phyloP scores from a whole-genome alignment of 495 filamentous ascomycete genomes.

The Hypoxylon fuscum region DNA sequence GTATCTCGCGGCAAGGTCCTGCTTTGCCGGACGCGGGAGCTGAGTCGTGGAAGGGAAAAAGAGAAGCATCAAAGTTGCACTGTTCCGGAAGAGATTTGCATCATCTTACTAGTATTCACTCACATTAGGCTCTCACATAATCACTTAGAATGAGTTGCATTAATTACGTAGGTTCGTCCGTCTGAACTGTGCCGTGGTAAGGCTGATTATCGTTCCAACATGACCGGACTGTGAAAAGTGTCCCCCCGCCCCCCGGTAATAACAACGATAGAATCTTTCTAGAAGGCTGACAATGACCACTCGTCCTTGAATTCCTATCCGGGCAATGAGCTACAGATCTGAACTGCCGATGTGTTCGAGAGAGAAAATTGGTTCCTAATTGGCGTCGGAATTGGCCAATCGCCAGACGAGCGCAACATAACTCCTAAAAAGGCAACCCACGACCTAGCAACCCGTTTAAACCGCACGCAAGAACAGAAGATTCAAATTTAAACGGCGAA shows the following conservation, averaged over 20 bases:
- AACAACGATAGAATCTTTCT: constrained; percentile 20
- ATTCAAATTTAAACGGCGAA: no score
- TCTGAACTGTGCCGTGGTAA: constrained; percentile 13
- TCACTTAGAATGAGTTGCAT: constrained; percentile 30
- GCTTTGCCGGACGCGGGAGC: constrained; percentile 8
- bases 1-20: constrained; percentile 5
- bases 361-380: neutral
- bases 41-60: constrained; percentile 4
- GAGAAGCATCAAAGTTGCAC: constrained; percentile 2
- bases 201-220: constrained; percentile 22
- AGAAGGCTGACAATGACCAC: constrained; percentile 19
- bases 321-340: constrained; percentile 16
- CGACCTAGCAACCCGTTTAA: no score
- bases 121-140: constrained; percentile 28
- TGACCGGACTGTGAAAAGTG: no score
- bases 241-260: neutral
- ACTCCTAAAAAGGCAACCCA: constrained; percentile 29
- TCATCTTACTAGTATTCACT: neutral
- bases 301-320: constrained; percentile 21
- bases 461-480: no score
- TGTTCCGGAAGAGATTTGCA: constrained; percentile 27
- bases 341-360: constrained; percentile 11
- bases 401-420: constrained; percentile 23
- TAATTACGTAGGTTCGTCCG: constrained; percentile 1
- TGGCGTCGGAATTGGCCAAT: constrained; percentile 28